Evolutionary conservation across 805 yeast species (phyloP).

Genomic region (Saccharomycopsis malanga): DNA sequence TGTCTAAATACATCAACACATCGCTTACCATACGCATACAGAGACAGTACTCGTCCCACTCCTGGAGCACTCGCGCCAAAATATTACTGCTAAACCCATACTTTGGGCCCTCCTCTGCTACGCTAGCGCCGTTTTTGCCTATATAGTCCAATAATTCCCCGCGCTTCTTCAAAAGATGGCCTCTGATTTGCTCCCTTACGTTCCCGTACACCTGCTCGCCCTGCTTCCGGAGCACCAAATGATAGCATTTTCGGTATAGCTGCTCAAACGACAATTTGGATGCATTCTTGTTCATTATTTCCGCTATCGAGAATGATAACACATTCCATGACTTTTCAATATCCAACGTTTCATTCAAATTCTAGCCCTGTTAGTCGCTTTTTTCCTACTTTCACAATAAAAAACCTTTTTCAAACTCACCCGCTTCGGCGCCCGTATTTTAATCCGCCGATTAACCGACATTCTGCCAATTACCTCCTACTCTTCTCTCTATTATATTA

Average conservation of each 20-base stretch:
- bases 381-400: background rate
- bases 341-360: conserved; percentile 36
- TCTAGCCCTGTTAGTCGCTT: conserved; percentile 23
- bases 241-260: conserved; percentile 72
- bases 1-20: conserved; percentile 77
- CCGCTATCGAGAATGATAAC: conserved; percentile 58
- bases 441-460: background rate
- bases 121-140: background rate
- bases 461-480: no score
- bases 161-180: conserved; percentile 35
- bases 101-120: background rate
- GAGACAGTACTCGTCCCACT: conserved; percentile 68
- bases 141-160: conserved; percentile 22
- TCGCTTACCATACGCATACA: conserved; percentile 77
- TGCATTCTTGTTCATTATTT: conserved; percentile 67
- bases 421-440: background rate
- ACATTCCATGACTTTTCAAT: conserved; percentile 63
- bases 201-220: conserved; percentile 62
- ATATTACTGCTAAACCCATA: conserved; percentile 4
- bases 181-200: conserved; percentile 42
- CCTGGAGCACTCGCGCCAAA: conserved; percentile 23
- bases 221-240: conserved; percentile 60
- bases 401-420: background rate
- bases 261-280: conserved; percentile 74
- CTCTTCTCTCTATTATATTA: no score